Conservation (phyloP, 768 basidiomycete species). For the Hydnomerulius pinastri region DNA sequence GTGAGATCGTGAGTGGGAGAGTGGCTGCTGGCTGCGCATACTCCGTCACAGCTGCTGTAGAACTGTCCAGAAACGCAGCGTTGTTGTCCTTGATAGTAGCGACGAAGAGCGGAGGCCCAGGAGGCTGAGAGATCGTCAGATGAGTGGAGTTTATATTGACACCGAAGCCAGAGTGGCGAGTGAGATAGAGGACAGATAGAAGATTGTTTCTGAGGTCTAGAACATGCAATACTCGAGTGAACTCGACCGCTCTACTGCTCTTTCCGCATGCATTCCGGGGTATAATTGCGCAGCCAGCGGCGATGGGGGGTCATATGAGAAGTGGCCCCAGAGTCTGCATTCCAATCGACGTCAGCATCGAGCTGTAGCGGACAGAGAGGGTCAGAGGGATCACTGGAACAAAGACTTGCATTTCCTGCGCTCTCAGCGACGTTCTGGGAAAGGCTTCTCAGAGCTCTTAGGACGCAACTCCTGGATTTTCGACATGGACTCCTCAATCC, state of each 20-base stretch:
- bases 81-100: constrained; percentile 14
- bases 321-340: too few relatives aligned
- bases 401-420: too few relatives aligned
- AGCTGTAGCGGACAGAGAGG: too few relatives aligned
- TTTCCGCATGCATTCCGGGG: too few relatives aligned
- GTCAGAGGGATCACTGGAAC: too few relatives aligned
- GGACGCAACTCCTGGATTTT: too few relatives aligned
- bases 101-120: constrained; percentile 9
- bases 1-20: constrained; percentile 6
- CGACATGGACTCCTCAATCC: too few relatives aligned
- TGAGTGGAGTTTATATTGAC: constrained; percentile 3
- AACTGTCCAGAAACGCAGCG: constrained; percentile 22
- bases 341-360: too few relatives aligned
- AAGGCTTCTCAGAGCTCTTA: too few relatives aligned
- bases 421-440: too few relatives aligned
- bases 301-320: too few relatives aligned
- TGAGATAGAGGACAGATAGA: constrained; percentile 17
- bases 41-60: constrained; percentile 3
- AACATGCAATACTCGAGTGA: constrained; percentile 21
- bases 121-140: not conserved
- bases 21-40: constrained; percentile 9
- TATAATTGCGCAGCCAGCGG: too few relatives aligned
- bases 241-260: constrained; percentile 7
- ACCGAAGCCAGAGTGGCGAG: constrained; percentile 2
- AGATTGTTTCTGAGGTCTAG: constrained; percentile 19